Evolutionary conservation across 2,329 filamentous ascomycete species (phyloP), one percentile per base, ranked within the genome.

Genomic region (Pestalotiopsis sp.): DNA sequence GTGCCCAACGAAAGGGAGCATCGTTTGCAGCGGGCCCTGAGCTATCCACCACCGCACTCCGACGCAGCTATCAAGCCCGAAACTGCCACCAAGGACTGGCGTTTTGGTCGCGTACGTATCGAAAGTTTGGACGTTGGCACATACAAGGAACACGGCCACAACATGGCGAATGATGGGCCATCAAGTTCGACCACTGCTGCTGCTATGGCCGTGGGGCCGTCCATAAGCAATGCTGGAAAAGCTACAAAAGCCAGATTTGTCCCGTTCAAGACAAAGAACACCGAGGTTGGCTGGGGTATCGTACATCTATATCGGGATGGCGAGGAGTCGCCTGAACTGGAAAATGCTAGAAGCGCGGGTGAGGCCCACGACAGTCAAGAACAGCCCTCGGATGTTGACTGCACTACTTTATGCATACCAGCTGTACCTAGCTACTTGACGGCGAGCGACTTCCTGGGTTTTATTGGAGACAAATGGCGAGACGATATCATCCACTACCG

Each of bases 341-440:
- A 69, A 71, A 49, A 77, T 72, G 69, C 77, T 61, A 66, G 70
- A 41, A 71, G 74, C 52, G 74, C 73, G 12, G 73, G 73, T 52
- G 79, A 78, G 65, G 68, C 75, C 58, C 72, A 73, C 52, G 78
- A 78, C 63, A 69, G 75, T 57, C 77, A 78, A 57, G 74, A 71
- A 38, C 77, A 72, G 65, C 67, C 68, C 20, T 71, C 75, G 38
- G 74, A 77, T 66, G 78, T 85, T n/a, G 87, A 94, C 69, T 97
- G 93, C 78, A 96, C 93, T 2, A 97, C 94, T 0, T 82, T 99
- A 17, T 98, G 96, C 79, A 95, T 99, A 72, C 90, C 97, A 36
- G 95, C 95, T 4, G 95, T 99, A 14, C 96, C 96, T 6, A 96
- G 93, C 38, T 98, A 98, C 80, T 92, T 98, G 83, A 94, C 94